These are phyloP conservation scores for Triangularia setosa DNA, from an alignment of 2,329 filamentous ascomycete genomes.

Conservation along the genomic window DNA sequence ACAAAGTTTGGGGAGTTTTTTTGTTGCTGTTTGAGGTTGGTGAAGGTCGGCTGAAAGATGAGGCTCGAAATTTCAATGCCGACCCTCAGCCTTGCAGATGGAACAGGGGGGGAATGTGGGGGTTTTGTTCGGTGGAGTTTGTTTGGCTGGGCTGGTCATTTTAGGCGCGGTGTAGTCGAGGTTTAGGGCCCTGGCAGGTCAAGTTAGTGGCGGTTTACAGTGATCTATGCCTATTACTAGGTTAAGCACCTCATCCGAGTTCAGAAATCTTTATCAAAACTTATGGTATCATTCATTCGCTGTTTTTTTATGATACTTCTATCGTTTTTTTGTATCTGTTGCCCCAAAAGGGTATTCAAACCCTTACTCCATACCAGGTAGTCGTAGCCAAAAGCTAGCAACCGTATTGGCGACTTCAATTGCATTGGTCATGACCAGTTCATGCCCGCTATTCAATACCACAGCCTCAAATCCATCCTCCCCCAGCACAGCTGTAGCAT, in stretches of 20 bases:
- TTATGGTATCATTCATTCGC: neutral
- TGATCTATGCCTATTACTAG: neutral
- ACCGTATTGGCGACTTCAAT: slow-evolving; percentile 49
- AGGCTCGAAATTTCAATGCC: slow-evolving; percentile 4
- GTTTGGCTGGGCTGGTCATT: neutral
- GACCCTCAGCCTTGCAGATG: slow-evolving; percentile 18
- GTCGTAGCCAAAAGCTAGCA: slow-evolving; percentile 32
- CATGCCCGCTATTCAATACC: slow-evolving; percentile 62
- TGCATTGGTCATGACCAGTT: slow-evolving; percentile 61
- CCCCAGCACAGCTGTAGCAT: slow-evolving; percentile 56
- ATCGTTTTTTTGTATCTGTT: neutral
- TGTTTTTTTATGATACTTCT: neutral
- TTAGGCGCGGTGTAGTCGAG: neutral
- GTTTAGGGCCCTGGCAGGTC: neutral
- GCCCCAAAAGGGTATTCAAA: neutral
- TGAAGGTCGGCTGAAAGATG: neutral
- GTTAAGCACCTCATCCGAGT: no score
- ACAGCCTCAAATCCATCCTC: slow-evolving; percentile 53
- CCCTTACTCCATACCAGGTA: neutral
- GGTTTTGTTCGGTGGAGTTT: slow-evolving; percentile 3
- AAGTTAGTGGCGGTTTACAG: neutral
- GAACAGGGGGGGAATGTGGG: neutral
- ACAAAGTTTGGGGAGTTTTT: neutral
- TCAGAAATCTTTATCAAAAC: no score
- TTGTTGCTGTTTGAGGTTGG: neutral